These are phyloP conservation scores for Rubia peregrina DNA, from an alignment of 305 asterid species.

Conservation along the genomic window DNA sequence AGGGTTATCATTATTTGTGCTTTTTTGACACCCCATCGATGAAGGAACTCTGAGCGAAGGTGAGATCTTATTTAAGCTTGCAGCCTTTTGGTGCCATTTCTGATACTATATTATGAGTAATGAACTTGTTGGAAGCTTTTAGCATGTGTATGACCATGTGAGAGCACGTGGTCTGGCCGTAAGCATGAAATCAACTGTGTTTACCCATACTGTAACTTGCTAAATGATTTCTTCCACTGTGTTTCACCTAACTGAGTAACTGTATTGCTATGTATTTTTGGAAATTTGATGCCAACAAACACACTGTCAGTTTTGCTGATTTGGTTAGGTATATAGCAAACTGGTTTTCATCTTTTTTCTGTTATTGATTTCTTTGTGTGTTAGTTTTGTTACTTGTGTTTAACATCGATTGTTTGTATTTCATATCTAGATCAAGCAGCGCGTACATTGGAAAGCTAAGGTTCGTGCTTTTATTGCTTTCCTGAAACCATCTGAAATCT, in stretches of 20 bases:
- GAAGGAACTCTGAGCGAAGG: slow-evolving; percentile 99
- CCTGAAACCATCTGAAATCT: no score
- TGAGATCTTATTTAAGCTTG: slow-evolving; percentile 17
- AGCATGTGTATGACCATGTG: no score
- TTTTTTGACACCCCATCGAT: slow-evolving; percentile 88
- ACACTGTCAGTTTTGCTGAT: background rate
- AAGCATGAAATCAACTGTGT: background rate
- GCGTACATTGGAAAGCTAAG: slow-evolving; percentile 84
- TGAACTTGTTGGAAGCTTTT: no score
- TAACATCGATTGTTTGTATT: slow-evolving; percentile 10
- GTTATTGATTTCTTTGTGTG: no score
- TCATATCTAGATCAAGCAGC: slow-evolving; percentile 74
- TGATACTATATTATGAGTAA: no score
- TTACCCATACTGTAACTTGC: background rate
- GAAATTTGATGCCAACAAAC: background rate
- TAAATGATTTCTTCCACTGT: background rate
- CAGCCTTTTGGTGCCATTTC: background rate
- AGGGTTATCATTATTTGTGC: slow-evolving; percentile 91
- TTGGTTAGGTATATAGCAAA: background rate
- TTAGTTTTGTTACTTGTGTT: background rate
- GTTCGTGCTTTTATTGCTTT: slow-evolving; percentile 25
- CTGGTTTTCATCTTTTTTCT: background rate
- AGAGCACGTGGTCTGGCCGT: no score
- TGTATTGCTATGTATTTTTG: background rate
- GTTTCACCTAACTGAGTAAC: background rate